Conservation (phyloP, 2,329 filamentous ascomycete genomes). For the Alternaria angustiovoidea region DNA sequence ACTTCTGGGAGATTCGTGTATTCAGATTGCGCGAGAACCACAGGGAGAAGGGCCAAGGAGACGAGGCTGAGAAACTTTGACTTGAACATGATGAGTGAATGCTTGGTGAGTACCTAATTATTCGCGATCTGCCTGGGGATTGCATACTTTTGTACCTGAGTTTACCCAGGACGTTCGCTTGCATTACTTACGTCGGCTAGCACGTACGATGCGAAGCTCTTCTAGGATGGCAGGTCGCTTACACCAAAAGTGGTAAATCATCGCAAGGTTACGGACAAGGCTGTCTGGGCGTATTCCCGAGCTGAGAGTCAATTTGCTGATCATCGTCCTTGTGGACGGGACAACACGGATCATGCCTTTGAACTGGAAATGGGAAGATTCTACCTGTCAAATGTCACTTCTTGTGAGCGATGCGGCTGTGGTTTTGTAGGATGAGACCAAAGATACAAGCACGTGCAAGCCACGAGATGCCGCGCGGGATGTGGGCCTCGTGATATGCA, state of each 20-base stretch:
- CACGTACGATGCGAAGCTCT: background rate
- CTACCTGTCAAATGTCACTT: background rate
- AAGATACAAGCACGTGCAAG: background rate
- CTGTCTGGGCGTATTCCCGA: background rate
- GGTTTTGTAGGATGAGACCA: background rate
- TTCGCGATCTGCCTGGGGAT: background rate
- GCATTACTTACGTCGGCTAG: background rate
- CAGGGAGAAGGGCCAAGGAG: slow-evolving; percentile 7
- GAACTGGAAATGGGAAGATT: background rate
- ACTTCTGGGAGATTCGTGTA: slow-evolving; percentile 39
- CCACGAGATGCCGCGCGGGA: background rate
- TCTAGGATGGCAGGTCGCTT: background rate
- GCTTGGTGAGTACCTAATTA: background rate
- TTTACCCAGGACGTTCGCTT: background rate
- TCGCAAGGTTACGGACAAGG: background rate
- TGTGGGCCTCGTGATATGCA: slow-evolving; percentile 10
- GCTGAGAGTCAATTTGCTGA: background rate
- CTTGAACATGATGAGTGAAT: background rate
- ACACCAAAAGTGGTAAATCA: background rate
- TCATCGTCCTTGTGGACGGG: background rate
- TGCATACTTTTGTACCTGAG: slow-evolving; percentile 1
- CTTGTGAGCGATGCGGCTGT: background rate
- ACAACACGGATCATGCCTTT: background rate
- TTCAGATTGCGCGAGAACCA: slow-evolving; percentile 11
- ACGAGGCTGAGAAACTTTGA: background rate